Percentiles rank a stretch among this genome's conserved stretches.
phyloP scores from a whole-genome alignment of 208 protist species.

The Trypanosoma caninum region DNA sequence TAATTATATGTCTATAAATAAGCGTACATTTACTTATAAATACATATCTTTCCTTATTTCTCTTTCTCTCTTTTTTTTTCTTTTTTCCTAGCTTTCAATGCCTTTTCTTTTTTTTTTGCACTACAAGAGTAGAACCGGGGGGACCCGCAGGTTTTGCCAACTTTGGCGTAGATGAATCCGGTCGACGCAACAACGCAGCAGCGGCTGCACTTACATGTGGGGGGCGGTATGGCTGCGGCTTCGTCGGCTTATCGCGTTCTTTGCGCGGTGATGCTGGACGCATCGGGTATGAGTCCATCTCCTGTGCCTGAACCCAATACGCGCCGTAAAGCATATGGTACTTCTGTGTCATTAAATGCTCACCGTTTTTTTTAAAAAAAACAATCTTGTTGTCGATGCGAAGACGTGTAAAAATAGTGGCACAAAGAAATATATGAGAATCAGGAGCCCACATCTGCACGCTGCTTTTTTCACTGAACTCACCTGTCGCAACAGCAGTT shows the following conservation, averaged over 20 bases:
- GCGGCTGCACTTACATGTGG: constrained; percentile 56
- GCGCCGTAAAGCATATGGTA: constrained; percentile 76
- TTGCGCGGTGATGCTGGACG: constrained; percentile 48
- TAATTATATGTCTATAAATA: too few relatives aligned
- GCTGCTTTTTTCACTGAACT: constrained; percentile 87
- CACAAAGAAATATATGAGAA: constrained; percentile 77
- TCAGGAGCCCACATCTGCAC: constrained; percentile 78
- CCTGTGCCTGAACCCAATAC: constrained; percentile 61
- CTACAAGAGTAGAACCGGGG: constrained; percentile 51
- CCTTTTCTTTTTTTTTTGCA: constrained; percentile 47
- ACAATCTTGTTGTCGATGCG: constrained; percentile 85
- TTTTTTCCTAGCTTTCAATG: not conserved
- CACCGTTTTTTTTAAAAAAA: constrained; percentile 73
- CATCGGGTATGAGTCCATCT: constrained; percentile 29
- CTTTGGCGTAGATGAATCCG: constrained; percentile 38
- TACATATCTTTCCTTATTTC: not conserved
- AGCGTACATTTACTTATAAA: too few relatives aligned
- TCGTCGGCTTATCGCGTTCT: constrained; percentile 35
- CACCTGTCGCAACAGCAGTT: constrained; percentile 44
- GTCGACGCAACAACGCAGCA: constrained; percentile 51
- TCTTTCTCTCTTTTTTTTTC: not conserved
- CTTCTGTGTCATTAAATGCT: constrained; percentile 64
- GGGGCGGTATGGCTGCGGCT: constrained; percentile 73
- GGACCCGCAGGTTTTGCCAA: constrained; percentile 63
- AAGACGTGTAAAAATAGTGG: constrained; percentile 78